Percentiles rank a stretch among this genome's conserved stretches.
These are phyloP conservation scores for Cladophialophora exuberans DNA, from an alignment of 2,329 filamentous ascomycete genomes.

Conservation along the genomic window DNA sequence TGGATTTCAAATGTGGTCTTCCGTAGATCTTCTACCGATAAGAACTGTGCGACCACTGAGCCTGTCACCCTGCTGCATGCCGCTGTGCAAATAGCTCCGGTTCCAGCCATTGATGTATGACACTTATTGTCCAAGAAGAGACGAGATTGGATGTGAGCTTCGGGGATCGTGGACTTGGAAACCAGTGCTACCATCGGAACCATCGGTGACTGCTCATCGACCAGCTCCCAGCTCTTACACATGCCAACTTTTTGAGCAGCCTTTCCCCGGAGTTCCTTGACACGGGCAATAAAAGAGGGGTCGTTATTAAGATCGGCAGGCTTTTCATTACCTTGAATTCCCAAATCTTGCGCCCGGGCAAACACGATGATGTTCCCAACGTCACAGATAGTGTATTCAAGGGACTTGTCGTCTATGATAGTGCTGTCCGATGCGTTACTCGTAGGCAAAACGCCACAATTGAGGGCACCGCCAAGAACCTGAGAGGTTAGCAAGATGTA, in stretches of 20 bases:
- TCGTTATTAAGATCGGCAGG: slow-evolving; percentile 16
- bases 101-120: slow-evolving; percentile 28
- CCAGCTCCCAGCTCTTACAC: slow-evolving; percentile 22
- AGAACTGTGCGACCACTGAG: slow-evolving; percentile 17
- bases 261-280: slow-evolving; percentile 25
- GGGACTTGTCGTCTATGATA: slow-evolving; percentile 14
- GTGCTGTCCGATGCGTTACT: slow-evolving; percentile 13
- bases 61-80: slow-evolving; percentile 22
- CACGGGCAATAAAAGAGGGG: slow-evolving; percentile 6
- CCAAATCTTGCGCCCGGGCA: slow-evolving; percentile 25
- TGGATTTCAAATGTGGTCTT: slow-evolving; percentile 14
- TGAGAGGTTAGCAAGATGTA: background rate
- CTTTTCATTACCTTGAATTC: slow-evolving; percentile 19
- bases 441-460: slow-evolving; percentile 21
- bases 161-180: slow-evolving; percentile 7
- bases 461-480: slow-evolving; percentile 15
- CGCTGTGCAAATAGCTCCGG: slow-evolving; percentile 24
- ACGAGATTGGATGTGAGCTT: slow-evolving; percentile 16
- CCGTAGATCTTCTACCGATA: background rate
- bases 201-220: slow-evolving; percentile 19
- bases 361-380: slow-evolving; percentile 26
- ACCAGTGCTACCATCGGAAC: slow-evolving; percentile 9
- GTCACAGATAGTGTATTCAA: slow-evolving; percentile 28
- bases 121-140: slow-evolving; percentile 30
- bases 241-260: slow-evolving; percentile 18